These are phyloP conservation scores for Phaeosphaeriaceae sp. DNA, from an alignment of 2,329 filamentous ascomycete genomes.

Conservation along the genomic window DNA sequence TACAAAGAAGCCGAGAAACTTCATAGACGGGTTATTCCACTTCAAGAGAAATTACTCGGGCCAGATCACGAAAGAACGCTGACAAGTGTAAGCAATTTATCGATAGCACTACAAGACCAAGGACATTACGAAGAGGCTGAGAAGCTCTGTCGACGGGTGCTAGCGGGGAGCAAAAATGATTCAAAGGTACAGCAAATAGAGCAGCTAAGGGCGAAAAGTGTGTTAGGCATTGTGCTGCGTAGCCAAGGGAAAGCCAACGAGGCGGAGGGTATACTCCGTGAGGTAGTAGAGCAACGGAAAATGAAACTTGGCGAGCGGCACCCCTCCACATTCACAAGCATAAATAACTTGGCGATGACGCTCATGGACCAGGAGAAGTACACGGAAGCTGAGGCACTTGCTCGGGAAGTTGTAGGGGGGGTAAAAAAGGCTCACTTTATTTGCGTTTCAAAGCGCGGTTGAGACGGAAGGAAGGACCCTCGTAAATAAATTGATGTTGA, in stretches of 20 bases:
- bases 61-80: background rate
- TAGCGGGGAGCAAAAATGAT: background rate
- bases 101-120: background rate
- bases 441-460: too few species aligned
- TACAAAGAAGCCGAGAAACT: background rate
- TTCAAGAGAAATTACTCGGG: background rate
- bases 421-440: too few species aligned
- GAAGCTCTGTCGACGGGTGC: background rate
- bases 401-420: background rate
- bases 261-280: slow-evolving; percentile 10
- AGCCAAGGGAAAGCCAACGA: slow-evolving; percentile 7
- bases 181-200: background rate
- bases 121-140: background rate
- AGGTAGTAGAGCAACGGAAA: slow-evolving; percentile 11
- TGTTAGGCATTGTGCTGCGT: slow-evolving; percentile 7
- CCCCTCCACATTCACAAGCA: slow-evolving; percentile 5
- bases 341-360: slow-evolving; percentile 7
- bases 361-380: background rate
- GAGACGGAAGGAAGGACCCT: too few species aligned
- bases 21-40: background rate
- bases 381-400: background rate
- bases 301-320: slow-evolving; percentile 9
- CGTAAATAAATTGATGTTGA: too few species aligned
- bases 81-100: background rate
- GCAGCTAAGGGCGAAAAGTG: slow-evolving; percentile 6